Evolutionary conservation across 306 rosid genomes (phyloP).

Genomic region (Ammopiptanthus mongolicus): DNA sequence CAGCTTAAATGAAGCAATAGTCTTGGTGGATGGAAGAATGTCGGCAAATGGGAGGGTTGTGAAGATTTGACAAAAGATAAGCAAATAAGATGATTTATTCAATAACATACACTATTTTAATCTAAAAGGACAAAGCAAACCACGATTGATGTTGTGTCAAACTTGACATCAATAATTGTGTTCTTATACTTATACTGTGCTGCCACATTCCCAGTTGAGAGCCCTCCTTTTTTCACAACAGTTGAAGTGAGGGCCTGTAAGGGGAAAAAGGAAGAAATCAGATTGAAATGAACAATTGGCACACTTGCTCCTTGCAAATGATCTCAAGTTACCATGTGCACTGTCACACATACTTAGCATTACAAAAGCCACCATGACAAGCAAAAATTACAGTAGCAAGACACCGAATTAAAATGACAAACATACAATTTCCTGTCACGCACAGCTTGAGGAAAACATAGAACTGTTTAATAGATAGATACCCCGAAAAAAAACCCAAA

Average conservation of each 20-base stretch:
- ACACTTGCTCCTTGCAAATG: neutral
- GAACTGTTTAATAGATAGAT: neutral
- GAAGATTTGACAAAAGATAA: constrained; percentile 42
- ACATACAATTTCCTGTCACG: too few species aligned
- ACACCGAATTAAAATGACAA: neutral
- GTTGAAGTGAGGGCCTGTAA: constrained; percentile 85
- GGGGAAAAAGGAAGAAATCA: constrained; percentile 2
- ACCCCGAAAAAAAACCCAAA: neutral
- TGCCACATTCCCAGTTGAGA: constrained; percentile 75
- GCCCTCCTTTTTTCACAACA: constrained; percentile 83
- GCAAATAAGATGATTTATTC: constrained; percentile 8
- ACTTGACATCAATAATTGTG: constrained; percentile 62
- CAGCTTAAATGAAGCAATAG: constrained; percentile 78
- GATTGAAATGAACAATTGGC: neutral
- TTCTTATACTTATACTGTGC: constrained; percentile 82
- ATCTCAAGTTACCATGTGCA: neutral
- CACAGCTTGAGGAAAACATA: neutral
- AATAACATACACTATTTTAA: neutral
- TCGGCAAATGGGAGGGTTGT: constrained; percentile 68
- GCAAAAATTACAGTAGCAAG: constrained; percentile 2
- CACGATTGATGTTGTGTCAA: constrained; percentile 84
- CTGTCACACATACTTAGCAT: neutral
- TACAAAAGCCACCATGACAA: neutral
- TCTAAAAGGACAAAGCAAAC: constrained; percentile 31
- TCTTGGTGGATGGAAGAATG: constrained; percentile 77